Evolutionary conservation across 495 filamentous ascomycete genomes (phyloP), one percentile per base, ranked within the genome.

Genomic region (Penicillium cosmopolitanum): DNA sequence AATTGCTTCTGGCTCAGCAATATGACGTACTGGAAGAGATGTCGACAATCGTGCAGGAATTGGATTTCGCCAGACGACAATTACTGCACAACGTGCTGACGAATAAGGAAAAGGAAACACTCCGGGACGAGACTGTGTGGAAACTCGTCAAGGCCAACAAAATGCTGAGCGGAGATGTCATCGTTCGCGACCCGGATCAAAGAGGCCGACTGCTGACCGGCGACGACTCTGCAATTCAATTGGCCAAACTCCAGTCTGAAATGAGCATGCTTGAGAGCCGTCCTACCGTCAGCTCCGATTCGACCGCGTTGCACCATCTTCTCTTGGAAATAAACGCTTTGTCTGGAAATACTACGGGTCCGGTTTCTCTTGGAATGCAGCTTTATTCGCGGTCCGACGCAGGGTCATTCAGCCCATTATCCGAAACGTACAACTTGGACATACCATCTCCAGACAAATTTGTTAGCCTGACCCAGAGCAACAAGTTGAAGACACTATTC

Each of bases 81-180:
- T 86, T 99, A 56, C 81, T 97, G 31, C 92, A 98, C 75, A 90
- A 93, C 71, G 91, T 98, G 0, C 83, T 99, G 51, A 99, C 95
- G 3, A 82, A 82, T 13, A 86, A 88, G 66, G 95, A 99, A 74
- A 87, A 96, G 55, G 79, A 80, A 9, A 73, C 72, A 16, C 77
- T 97, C 34, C 86, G 95, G 40, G 89, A 96, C 65, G 85, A 88
- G 65, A 95, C 90, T 0, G 92, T 97, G 11, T 99, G 95, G 95
- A 91, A 96, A 68, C 82, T 99, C 40, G 93, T 98, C 2, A 82
- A 82, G 12, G 95, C 92, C 28, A 99, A 98, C 72, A 97, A 97
- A 73, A 82, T 97, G 67, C 87, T 97, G 36, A 89, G 85, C 40
- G 89, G 89, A 23, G 93, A 98, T 63, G 87, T 97, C 19, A 96